Evolutionary conservation across 2,329 filamentous ascomycete species (phyloP).

Genomic region (Tothia fuscella): DNA sequence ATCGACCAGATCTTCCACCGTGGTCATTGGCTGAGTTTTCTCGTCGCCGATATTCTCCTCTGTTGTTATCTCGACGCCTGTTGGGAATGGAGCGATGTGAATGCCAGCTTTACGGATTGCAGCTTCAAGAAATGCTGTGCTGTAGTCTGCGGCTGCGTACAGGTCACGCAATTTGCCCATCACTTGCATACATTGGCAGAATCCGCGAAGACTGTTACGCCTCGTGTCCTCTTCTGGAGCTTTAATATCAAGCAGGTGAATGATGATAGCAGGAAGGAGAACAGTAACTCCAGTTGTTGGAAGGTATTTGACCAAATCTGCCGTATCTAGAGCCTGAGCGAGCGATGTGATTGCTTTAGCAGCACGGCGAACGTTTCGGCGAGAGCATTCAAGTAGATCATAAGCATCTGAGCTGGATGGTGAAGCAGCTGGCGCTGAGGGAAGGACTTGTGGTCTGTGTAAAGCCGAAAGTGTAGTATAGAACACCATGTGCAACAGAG

Average conservation of each 20-base stretch:
- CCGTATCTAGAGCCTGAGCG: constrained; percentile 60
- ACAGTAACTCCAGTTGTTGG: constrained; percentile 87
- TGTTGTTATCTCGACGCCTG: constrained; percentile 15
- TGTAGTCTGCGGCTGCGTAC: constrained; percentile 89
- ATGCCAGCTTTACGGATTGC: constrained; percentile 80
- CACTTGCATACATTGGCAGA: constrained; percentile 85
- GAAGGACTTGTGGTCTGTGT: constrained; percentile 81
- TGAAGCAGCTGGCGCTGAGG: constrained; percentile 48
- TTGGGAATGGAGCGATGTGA: constrained; percentile 42
- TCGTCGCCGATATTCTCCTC: constrained; percentile 8
- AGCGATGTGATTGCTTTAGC: constrained; percentile 79
- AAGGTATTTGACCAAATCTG: constrained; percentile 64
- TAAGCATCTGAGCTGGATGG: constrained; percentile 43
- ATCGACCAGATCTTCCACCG: constrained; percentile 35
- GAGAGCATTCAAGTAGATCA: constrained; percentile 70
- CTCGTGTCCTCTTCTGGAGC: constrained; percentile 61
- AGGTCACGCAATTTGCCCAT: constrained; percentile 79
- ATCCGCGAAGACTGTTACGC: constrained; percentile 63
- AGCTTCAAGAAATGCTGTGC: constrained; percentile 87
- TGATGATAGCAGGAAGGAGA: constrained; percentile 83
- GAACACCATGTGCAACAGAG: constrained; percentile 88
- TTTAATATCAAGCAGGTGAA: constrained; percentile 86
- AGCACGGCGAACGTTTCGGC: constrained; percentile 69
- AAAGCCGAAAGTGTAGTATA: constrained; percentile 84
- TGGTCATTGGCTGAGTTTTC: constrained; percentile 24